Evolutionary conservation across 306 rosid genomes (phyloP).

Genomic region (Styphnolobium japonicum): DNA sequence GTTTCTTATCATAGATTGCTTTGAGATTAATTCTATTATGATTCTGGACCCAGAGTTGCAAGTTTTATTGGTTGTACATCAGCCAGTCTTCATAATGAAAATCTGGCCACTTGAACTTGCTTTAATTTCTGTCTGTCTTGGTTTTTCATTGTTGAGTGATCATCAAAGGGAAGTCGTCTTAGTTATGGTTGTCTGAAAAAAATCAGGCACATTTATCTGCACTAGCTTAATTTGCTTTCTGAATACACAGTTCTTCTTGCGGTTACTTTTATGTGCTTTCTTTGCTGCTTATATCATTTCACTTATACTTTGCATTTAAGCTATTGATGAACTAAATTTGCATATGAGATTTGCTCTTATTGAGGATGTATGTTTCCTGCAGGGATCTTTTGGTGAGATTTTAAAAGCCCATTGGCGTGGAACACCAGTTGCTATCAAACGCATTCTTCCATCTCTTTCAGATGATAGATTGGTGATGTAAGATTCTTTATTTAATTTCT

Average conservation of each 20-base stretch:
- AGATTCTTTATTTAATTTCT: slow-evolving; percentile 34
- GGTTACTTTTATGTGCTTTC: background rate
- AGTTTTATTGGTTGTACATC: background rate
- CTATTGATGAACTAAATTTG: background rate
- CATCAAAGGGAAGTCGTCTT: background rate
- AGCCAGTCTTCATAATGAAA: background rate
- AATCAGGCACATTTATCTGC: background rate
- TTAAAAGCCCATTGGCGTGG: slow-evolving; percentile 90
- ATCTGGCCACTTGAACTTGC: background rate
- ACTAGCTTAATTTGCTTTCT: background rate
- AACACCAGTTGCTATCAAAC: slow-evolving; percentile 90
- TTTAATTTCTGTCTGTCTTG: background rate
- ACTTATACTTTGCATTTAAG: slow-evolving; percentile 7
- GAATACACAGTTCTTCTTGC: background rate
- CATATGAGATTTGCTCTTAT: slow-evolving; percentile 11
- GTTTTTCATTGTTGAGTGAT: slow-evolving; percentile 4
- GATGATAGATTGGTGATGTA: slow-evolving; percentile 92
- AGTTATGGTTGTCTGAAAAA: background rate
- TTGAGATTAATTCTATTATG: background rate
- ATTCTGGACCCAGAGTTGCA: background rate
- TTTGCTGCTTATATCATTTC: background rate
- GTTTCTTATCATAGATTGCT: background rate
- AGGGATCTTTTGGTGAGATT: slow-evolving; percentile 96
- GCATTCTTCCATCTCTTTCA: slow-evolving; percentile 88
- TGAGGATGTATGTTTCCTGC: slow-evolving; percentile 25